Evolutionary conservation across 1,284 basidiomycete species (phyloP), one percentile per base, ranked within the genome.

Genomic region (Somion occarium): DNA sequence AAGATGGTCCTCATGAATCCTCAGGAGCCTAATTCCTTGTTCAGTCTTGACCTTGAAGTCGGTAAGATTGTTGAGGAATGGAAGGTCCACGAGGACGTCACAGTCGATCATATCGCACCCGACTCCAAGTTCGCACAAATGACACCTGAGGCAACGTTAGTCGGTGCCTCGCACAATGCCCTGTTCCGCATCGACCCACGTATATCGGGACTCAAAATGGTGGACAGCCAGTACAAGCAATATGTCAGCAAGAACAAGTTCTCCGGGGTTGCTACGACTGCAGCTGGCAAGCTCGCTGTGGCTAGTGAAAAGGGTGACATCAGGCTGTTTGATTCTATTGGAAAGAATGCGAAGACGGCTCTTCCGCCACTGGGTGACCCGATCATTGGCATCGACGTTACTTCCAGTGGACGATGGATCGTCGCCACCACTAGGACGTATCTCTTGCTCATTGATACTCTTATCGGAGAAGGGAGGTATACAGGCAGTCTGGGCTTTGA

Each of bases 321-420:
- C 57, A 80, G 96, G 44, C 73, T 99, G 48, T 99, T 96, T 62
- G 97, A 99, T 68, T 78, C 86, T 48, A 92, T 99, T 59, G 97
- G 97, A 44, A 99, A 98, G 81, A 99, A 94, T 62, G 97, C 97
- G 30, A 99, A 99, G 82, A 99, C 97, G 19, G 93, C 94, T n/a
- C 73, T 99, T 44, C 93, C 96, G 23, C 91, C 94, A 27, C 78
- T 98, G 24, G 95, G 97, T 24, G 94, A 98, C 69, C 93, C 96
- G 39, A 98, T 99, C 63, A 69, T 93, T 47, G 96, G 96, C 26
- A 81, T 99, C 46, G 97, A 99, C 69, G 93, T 94, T 5, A 95
- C 95, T 2, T 87, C 92, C 15, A 87, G 93, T 66, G 97, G 97
- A 34, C 85, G 94, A 49, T 99, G 89, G 80, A 83, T 99, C 52